Evolutionary conservation across 441 rosid species (phyloP), one percentile per base, ranked within the genome.

Genomic region (Macaranga tanarius): DNA sequence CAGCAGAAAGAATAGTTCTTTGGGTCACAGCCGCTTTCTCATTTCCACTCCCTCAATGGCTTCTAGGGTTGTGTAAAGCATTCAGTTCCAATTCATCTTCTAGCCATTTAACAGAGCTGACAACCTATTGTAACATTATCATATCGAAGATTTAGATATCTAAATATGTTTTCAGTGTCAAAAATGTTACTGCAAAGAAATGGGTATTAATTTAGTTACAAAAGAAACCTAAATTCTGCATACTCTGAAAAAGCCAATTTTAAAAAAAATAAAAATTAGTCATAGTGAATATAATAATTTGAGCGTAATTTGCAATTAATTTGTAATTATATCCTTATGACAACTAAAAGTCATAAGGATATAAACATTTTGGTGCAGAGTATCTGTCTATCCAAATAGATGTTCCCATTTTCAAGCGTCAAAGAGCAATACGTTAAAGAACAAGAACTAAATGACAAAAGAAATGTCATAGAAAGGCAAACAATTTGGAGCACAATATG

Each of bases 41-140:
- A 78, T 92, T 96, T 82, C 97, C 91, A 85, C 84, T 90, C 67
- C 91, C 98, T 63, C 84, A 85, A 78, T 96, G 96, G 77, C 96
- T 96, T 65, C 92, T 89, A 74, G 98, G 97, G 77, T 90, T 92
- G 79, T 92, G 97, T 75, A 93, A 96, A 62, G 98, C 97, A 73
- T 92, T 93, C 56, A 96, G 92, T 83, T 96, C 99, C 83, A 96
- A 76, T 84, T 96, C 98, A 82, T 96, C 99, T 88, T 92, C 99
- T 73, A 96, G 98, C 99, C 99, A 96, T 81, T 96, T 96, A 59
- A 96, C 96, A 22, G 98, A 92, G 85, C 98, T 93, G 76, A 93
- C 98, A 73, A 96, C 97, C 99, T 96, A 78, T 59, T 73, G 72
- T 59, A 73, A 70, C 69, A 72, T 64, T 65, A 47, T 71, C 75